Percentiles rank a stretch among this genome's conserved stretches.
phyloP scores from a whole-genome alignment of 106 monocot genomes.

The Cymbidium sinense region DNA sequence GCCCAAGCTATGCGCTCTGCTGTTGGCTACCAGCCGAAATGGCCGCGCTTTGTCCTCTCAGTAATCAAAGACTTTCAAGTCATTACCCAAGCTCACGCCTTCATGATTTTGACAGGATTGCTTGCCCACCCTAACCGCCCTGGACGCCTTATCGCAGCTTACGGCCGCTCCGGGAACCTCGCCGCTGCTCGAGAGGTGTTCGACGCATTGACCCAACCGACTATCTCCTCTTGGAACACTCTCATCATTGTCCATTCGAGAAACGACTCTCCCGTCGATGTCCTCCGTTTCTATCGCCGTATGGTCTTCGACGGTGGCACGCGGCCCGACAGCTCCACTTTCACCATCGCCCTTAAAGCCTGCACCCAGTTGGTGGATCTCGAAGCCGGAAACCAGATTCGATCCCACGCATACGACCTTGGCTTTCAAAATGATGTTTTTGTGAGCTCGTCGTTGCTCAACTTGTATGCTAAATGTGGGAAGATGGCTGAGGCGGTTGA shows the following conservation, averaged over 20 bases:
- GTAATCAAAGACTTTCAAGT: slow-evolving; percentile 15
- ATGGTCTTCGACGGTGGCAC: slow-evolving; percentile 3
- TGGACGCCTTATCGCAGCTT: slow-evolving; percentile 49
- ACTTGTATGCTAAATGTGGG: slow-evolving; percentile 68
- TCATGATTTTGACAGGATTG: slow-evolving; percentile 34
- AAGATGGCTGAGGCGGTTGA: slow-evolving; percentile 34
- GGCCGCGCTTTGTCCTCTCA: slow-evolving; percentile 30
- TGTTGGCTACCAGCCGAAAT: not conserved
- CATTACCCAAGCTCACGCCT: slow-evolving; percentile 39
- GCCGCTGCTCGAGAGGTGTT: slow-evolving; percentile 27
- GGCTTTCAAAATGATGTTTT: slow-evolving; percentile 52
- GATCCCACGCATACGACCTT: slow-evolving; percentile 9
- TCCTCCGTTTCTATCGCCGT: slow-evolving; percentile 32
- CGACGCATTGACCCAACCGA: slow-evolving; percentile 12
- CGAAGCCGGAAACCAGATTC: slow-evolving; percentile 27
- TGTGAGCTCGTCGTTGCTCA: slow-evolving; percentile 60
- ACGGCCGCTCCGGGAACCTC: slow-evolving; percentile 35
- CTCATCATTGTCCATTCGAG: slow-evolving; percentile 40
- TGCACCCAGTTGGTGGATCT: slow-evolving; percentile 37
- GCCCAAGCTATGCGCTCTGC: not conserved
- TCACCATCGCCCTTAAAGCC: slow-evolving; percentile 57
- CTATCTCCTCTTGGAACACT: slow-evolving; percentile 39
- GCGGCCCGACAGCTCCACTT: slow-evolving; percentile 52
- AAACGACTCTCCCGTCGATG: slow-evolving; percentile 15
- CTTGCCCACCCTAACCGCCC: slow-evolving; percentile 15